Base-by-base conservation (phyloP, 306 rosid genomes). In the Purshia tridentata region DNA sequence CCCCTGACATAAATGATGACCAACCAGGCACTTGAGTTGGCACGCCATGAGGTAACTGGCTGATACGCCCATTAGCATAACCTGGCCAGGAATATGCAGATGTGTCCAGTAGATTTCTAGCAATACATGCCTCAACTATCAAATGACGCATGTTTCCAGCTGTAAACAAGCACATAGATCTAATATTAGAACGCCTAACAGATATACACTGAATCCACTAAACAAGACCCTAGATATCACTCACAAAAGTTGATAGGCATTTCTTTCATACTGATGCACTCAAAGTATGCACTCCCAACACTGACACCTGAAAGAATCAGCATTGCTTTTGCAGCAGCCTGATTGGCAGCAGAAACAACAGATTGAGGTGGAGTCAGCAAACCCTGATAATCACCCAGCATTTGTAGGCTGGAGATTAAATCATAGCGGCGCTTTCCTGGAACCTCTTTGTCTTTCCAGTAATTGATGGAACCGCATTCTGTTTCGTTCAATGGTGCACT, bases 61-160 rank as follows among this genome's bases (percentile, higher is more conserved):
- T 86, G 74, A 94, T 82, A 42, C 73, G 65, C 75, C 97, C 97
- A 42, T 83, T 88, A 65, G 84, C 89, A 87, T 89, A 94, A 63
- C 97, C 97, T 51, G 92, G 95, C 99, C 99, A 91, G 73, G 80
- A 78, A 81, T 94, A 94, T 55, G 93, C 95, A 44, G 95, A 85
- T 18, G 95, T 88, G 70, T 91, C 99, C 53, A 94, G 86, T 57
- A 94, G 83, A 77, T 89, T 88, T 73, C 96, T 89, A 44, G 97
- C 85, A 80, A 94, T 90, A 76, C 92, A 94, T 81, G 99, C 96
- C 88, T 94, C 99, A 73, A 89, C 97, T 75, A 94, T 87, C 86
- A 94, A 81, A 87, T 94, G 97, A 47, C 90, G 90, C 93, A 94
- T 80, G 82, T 91, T 91, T 75, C 99, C 99, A 74, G 99, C 99